Evolutionary conservation across 768 basidiomycete species (phyloP).

Genomic region (Pisolithus marmoratus): DNA sequence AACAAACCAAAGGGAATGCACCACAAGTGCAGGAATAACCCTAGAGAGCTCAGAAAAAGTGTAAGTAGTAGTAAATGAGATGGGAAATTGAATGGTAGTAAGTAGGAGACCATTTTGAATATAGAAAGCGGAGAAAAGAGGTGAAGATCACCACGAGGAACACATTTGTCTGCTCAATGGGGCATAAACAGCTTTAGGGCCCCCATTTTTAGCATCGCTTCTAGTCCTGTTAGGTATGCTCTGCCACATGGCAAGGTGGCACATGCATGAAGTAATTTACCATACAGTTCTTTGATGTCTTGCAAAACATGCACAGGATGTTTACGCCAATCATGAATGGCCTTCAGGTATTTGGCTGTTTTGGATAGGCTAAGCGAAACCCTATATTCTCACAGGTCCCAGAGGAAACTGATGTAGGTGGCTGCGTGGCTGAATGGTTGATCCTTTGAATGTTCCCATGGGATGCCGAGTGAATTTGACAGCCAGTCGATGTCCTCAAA

Average conservation of each 20-base stretch:
- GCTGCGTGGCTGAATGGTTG: conserved; percentile 3
- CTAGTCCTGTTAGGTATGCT: conserved; percentile 36
- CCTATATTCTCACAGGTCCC: conserved; percentile 12
- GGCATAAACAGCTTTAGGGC: conserved; percentile 27
- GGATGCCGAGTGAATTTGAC: not conserved
- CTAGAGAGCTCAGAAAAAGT: too few relatives aligned
- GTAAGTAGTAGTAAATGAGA: too few relatives aligned
- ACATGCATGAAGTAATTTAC: conserved; percentile 3
- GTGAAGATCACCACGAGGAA: too few relatives aligned
- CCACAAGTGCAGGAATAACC: too few relatives aligned
- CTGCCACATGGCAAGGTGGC: conserved; percentile 19
- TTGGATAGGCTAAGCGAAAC: conserved; percentile 28
- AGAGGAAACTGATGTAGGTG: conserved; percentile 23
- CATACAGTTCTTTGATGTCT: conserved; percentile 2
- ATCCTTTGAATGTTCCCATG: conserved; percentile 16
- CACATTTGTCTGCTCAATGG: too few relatives aligned
- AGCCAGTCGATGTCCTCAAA: conserved; percentile 19
- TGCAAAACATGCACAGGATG: not conserved
- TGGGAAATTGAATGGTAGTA: too few relatives aligned
- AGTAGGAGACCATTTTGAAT: too few relatives aligned
- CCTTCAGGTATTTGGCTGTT: conserved; percentile 4
- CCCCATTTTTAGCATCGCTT: conserved; percentile 29
- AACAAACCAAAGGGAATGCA: too few relatives aligned
- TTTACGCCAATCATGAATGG: not conserved
- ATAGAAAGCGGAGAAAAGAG: too few relatives aligned